phyloP scores from a whole-genome alignment of 176 grass and related monocot genomes.

The Eleusine coracana region DNA sequence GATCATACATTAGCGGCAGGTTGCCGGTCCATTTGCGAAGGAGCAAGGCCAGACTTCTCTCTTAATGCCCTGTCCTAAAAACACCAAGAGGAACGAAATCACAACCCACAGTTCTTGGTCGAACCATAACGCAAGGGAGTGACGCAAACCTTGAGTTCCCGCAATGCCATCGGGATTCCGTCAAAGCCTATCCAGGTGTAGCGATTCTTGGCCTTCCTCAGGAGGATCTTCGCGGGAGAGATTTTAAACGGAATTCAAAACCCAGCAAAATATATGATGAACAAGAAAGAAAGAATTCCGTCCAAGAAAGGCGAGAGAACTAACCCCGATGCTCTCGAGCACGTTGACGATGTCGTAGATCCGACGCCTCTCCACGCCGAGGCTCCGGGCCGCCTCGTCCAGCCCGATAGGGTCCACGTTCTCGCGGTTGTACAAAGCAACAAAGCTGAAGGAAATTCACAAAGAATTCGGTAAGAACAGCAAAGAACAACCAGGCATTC shows the following conservation, averaged over 20 bases:
- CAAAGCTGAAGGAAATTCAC: conserved; percentile 53
- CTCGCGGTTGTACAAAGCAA: conserved; percentile 65
- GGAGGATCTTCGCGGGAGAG: conserved; percentile 49
- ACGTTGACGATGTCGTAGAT: conserved; percentile 99
- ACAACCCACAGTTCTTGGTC: not conserved
- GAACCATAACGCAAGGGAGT: conserved; percentile 14
- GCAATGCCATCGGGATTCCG: conserved; percentile 69
- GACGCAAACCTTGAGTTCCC: conserved; percentile 70
- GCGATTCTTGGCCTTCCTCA: conserved; percentile 84
- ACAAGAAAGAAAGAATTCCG: conserved; percentile 3
- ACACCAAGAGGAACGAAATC: conserved; percentile 7
- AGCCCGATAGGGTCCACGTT: conserved; percentile 65
- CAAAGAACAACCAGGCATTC: not conserved
- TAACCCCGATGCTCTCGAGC: conserved; percentile 87
- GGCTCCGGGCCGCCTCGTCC: conserved; percentile 66
- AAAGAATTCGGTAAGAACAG: conserved; percentile 17
- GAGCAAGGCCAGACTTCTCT: conserved; percentile 45
- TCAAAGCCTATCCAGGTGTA: conserved; percentile 91
- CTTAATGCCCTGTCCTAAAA: conserved; percentile 58
- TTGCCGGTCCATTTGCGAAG: conserved; percentile 34
- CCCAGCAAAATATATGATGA: not conserved
- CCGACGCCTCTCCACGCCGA: conserved; percentile 81
- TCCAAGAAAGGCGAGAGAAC: conserved; percentile 8
- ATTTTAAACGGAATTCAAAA: not conserved
- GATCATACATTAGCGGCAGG: conserved; percentile 30